Evolutionary conservation across 139 green algal genomes (phyloP), one percentile per base, ranked within the genome.

Genomic region (Chlorella sp.): DNA sequence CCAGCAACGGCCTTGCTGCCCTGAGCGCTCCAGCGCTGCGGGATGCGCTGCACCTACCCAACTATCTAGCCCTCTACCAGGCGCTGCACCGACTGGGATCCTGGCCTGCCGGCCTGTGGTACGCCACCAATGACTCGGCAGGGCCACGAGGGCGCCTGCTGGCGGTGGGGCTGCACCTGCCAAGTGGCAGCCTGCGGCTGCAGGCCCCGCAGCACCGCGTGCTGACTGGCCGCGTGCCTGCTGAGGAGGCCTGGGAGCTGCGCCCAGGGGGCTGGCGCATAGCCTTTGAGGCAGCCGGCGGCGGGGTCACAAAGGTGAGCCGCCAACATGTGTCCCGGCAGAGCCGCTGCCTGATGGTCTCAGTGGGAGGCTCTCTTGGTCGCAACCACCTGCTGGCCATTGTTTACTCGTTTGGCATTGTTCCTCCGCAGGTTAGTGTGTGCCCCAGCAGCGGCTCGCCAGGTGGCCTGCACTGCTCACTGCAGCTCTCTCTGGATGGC

Each of bases 41-140:
- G 21, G 16, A 20, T 16, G 26, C 51, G 30, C 64, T 73, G 30
- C 57, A 38, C 18, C 76, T 72, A 38, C 76, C 34, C 23, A 71
- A 23, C 60, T 70, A 57, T 60, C 36, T 60, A 16, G 7, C n/a
- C 13, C 76, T 82, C 0, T 38, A 23, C 36, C n/a, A 68, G 1
- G 25, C 6, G 1, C 60, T 82, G 56, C 76, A 82, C 76, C 6
- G 26, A 23, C 38, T 82, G 23, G 60, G 76, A 25, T 73, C 23
- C 57, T 82, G 76, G 76, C 76, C 60, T 12, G 76, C n/a, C 21
- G 76, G 76, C 15, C 23, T 73, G 16, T 82, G 18, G 4, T 82
- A 73, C 15, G 36, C 76, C 11, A 73, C 60, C 38, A 72, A 39
- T 26, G 47, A 36, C 13, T 26, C 23, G 4, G 76, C 38, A 4